Evolutionary conservation across 2,329 filamentous ascomycete species (phyloP).

Genomic region (Mariannaea elegans): DNA sequence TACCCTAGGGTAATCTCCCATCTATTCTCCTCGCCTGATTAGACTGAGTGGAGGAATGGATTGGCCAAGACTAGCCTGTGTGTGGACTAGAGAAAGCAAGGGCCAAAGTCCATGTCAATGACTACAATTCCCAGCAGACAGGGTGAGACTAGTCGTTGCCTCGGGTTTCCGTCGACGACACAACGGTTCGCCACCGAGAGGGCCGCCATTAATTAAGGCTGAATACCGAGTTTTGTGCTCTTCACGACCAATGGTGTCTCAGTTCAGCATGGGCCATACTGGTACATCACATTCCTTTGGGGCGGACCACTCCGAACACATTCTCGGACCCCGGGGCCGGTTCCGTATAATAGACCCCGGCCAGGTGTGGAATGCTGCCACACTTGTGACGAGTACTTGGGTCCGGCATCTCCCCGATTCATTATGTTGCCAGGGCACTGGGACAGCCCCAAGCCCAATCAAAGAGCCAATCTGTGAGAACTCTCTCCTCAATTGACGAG

Average conservation of each 20-base stretch:
- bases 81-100: slow-evolving; percentile 24
- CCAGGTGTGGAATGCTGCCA: slow-evolving; percentile 34
- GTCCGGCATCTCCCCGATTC: slow-evolving; percentile 15
- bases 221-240: slow-evolving; percentile 5
- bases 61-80: slow-evolving; percentile 28
- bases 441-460: slow-evolving; percentile 26
- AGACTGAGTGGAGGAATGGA: slow-evolving; percentile 29
- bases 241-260: slow-evolving; percentile 20
- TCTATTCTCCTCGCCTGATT: no score
- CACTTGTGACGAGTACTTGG: slow-evolving; percentile 25
- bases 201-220: background rate
- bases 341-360: slow-evolving; percentile 29
- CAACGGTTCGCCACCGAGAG: no score
- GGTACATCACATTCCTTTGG: slow-evolving; percentile 35
- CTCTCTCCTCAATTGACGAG: slow-evolving; percentile 6
- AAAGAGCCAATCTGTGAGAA: slow-evolving; percentile 22
- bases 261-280: slow-evolving; percentile 18
- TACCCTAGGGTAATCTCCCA: no score
- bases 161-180: background rate
- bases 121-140: slow-evolving; percentile 34
- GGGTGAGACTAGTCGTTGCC: slow-evolving; percentile 21
- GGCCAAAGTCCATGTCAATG: slow-evolving; percentile 27
- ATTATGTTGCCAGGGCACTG: slow-evolving; percentile 34
- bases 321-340: slow-evolving; percentile 35
- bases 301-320: slow-evolving; percentile 29